Percentiles rank a stretch among this genome's conserved stretches.
Evolutionary conservation across 179 eudicot species (phyloP).

Genomic region (Dionaea muscipula): DNA sequence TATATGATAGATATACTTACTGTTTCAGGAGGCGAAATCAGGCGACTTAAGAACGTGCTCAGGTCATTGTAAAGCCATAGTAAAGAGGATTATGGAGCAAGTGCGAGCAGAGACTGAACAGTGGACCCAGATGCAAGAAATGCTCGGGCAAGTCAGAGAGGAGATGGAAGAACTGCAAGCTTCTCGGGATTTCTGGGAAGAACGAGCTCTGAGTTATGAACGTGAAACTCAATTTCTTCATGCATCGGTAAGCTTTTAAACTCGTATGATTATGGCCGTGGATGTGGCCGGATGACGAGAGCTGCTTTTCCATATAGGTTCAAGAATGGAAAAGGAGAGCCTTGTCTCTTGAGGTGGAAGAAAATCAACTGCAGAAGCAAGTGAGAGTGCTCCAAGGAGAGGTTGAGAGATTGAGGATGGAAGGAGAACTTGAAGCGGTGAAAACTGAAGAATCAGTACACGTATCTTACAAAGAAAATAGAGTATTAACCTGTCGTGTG

Average conservation of each 20-base stretch:
- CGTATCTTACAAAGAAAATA: slow-evolving; percentile 50
- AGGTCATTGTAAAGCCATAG: slow-evolving; percentile 62
- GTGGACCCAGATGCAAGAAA: slow-evolving; percentile 96
- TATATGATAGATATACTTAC: slow-evolving; percentile 1
- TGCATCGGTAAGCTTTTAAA: slow-evolving; percentile 33
- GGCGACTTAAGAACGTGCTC: slow-evolving; percentile 39
- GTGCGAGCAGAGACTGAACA: slow-evolving; percentile 88
- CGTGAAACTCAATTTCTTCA: slow-evolving; percentile 30
- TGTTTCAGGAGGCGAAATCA: slow-evolving; percentile 32
- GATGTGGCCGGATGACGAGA: too few species aligned
- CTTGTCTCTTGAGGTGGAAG: slow-evolving; percentile 32
- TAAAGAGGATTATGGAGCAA: slow-evolving; percentile 72
- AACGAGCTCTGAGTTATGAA: slow-evolving; percentile 51
- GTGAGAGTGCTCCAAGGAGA: slow-evolving; percentile 26
- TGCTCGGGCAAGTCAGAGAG: slow-evolving; percentile 62
- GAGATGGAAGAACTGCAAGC: slow-evolving; percentile 89
- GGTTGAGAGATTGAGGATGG: slow-evolving; percentile 25
- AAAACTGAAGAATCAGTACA: slow-evolving; percentile 16
- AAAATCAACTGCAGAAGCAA: slow-evolving; percentile 37
- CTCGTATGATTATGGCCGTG: too few species aligned
- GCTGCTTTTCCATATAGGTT: slow-evolving; percentile 27
- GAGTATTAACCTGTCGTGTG: slow-evolving; percentile 26
- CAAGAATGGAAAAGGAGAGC: slow-evolving; percentile 67
- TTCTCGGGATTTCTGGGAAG: slow-evolving; percentile 80
- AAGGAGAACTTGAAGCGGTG: slow-evolving; percentile 15